Base-by-base conservation (phyloP, 768 basidiomycete genomes). In the Termitomyces sp. region DNA sequence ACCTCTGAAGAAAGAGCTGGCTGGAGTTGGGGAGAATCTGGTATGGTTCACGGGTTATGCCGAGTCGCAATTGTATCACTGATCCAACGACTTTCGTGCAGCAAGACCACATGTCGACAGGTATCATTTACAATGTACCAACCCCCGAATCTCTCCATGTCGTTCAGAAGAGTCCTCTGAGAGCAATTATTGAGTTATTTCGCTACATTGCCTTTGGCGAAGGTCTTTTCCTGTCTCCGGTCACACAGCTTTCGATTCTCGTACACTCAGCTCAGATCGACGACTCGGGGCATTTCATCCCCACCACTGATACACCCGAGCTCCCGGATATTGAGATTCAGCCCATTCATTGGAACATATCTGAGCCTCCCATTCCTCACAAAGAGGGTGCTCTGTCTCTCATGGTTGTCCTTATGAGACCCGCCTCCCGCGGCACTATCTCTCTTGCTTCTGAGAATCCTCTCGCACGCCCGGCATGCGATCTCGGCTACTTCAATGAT, bases 291-390 rank as follows among this genome's bases (percentile, higher is more conserved):
- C 25, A 45, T 13, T 2, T 52, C 20, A 52, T 38, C 5, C 51
- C 42, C 3, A 2, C 33, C 16, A 20, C 51, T 20, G 56, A 61
- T n/a, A 56, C 64, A 7, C 41, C 50, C n/a, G 66, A 64, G 23
- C 51, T 70, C 15, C 73, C 76, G 1, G 75, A 78, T 56, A 64
- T 76, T 49, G 75, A 76, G 54, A 67, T 76, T 40, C 71, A 72
- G 66, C 58, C 51, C 10, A 51, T 59, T 7, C 55, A 63, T n/a
- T 57, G 63, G 10, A 54, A 56, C 23, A 36, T 52, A 33, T 48
- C 54, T 23, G 48, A 50, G 22, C 33, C 51, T 52, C 51, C 42
- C n/a, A 27, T 52, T 7, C 42, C 23, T 36, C 56, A 58, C 36
- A 36, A 35, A 32, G 39, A 59, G 5, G 71, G 71, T 13, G 54